phyloP scores from a whole-genome alignment of 805 yeast species.

The Lachancea mirantina region DNA sequence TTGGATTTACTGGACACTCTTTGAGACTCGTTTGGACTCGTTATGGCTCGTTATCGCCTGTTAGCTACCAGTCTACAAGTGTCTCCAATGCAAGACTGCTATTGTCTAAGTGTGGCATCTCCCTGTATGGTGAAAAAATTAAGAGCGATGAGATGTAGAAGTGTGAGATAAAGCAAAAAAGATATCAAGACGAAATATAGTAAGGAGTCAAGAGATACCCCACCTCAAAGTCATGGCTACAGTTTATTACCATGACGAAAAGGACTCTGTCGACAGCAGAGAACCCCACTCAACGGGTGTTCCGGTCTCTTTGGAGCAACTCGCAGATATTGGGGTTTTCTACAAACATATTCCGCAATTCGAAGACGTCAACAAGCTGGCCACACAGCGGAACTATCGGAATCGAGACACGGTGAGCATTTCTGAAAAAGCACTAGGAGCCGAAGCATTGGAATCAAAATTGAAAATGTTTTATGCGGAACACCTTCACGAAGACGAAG shows the following conservation, averaged over 20 bases:
- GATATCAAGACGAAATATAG: no score
- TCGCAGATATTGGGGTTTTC: conserved; percentile 60
- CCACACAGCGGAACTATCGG: conserved; percentile 63
- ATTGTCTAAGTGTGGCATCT: no score
- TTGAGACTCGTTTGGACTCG: no score
- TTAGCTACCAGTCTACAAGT: no score
- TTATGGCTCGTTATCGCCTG: no score
- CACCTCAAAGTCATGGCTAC: conserved; percentile 34
- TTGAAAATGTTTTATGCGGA: conserved; percentile 68
- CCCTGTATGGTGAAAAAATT: no score
- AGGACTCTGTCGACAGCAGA: conserved; percentile 51
- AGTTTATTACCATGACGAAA: conserved; percentile 60
- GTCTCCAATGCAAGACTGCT: no score
- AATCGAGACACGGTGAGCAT: conserved; percentile 70
- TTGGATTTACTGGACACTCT: no score
- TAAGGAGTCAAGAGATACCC: no score
- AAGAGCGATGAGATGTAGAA: no score
- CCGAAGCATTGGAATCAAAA: conserved; percentile 58
- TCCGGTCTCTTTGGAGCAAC: conserved; percentile 41
- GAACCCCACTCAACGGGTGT: conserved; percentile 67
- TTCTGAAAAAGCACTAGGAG: conserved; percentile 52
- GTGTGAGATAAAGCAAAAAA: no score
- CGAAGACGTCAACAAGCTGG: conserved; percentile 56
- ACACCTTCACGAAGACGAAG: conserved; percentile 95
- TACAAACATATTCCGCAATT: conserved; percentile 46